These are phyloP conservation scores for Pelargonium nanum DNA, from an alignment of 345 rosid genomes.

Conservation along the genomic window DNA sequence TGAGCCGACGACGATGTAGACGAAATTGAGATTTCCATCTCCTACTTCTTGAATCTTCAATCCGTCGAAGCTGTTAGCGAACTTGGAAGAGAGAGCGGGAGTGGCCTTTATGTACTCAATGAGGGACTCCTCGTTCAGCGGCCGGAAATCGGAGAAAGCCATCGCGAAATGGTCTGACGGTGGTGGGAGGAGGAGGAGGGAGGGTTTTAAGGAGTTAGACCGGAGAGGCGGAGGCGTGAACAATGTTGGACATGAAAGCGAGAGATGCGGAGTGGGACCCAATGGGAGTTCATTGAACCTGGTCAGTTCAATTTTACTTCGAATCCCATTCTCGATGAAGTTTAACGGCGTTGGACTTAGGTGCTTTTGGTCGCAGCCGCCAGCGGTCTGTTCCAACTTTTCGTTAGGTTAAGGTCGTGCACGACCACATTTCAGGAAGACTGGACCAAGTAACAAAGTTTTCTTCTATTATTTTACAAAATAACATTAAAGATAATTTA, in stretches of 20 bases:
- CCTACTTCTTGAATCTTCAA: conserved; percentile 80
- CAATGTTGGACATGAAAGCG: not conserved
- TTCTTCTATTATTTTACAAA: no score
- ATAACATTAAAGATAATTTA: no score
- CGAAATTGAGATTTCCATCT: conserved; percentile 92
- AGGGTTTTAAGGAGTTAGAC: conserved; percentile 1
- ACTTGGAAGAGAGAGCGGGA: conserved; percentile 55
- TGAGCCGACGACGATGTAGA: conserved; percentile 54
- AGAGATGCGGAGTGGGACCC: no score
- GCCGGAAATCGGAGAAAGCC: conserved; percentile 58
- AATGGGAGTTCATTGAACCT: not conserved
- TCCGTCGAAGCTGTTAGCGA: conserved; percentile 46
- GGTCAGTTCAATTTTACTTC: no score
- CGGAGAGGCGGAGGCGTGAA: conserved; percentile 2
- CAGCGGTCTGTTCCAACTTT: no score
- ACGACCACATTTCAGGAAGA: no score
- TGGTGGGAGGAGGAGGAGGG: not conserved
- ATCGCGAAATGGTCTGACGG: conserved; percentile 12
- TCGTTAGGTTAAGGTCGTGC: no score
- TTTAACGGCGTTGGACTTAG: no score
- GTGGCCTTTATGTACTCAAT: conserved; percentile 66
- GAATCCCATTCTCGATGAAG: no score
- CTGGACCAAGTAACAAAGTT: no score
- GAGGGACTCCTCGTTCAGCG: conserved; percentile 63
- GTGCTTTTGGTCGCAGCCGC: no score